Percentiles rank a stretch among this genome's conserved stretches.
phyloP scores from a whole-genome alignment of 78 protist genomes.

The Trichosphaerium sp. region DNA sequence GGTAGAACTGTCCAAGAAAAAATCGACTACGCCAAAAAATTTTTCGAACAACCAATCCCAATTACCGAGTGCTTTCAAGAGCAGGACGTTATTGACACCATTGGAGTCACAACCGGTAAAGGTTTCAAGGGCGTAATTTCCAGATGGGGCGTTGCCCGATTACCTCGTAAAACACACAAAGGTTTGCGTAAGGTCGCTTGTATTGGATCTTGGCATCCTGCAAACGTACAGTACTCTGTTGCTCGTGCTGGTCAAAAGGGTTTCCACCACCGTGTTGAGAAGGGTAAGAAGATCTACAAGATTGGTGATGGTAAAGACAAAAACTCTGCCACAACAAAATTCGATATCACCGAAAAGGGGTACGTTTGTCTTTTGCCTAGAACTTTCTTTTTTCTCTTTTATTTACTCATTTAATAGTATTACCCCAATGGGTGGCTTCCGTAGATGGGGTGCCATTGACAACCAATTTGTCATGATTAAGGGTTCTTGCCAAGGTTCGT shows the following conservation, averaged over 20 bases:
- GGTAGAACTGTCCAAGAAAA: slow-evolving; percentile 93
- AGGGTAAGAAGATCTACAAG: slow-evolving; percentile 99
- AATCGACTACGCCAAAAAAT: slow-evolving; percentile 81
- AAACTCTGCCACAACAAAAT: slow-evolving; percentile 72
- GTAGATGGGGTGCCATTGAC: slow-evolving; percentile 94
- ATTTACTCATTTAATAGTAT: too few species aligned
- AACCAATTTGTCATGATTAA: slow-evolving; percentile 95
- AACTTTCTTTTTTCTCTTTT: too few species aligned
- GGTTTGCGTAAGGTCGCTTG: slow-evolving; percentile 99
- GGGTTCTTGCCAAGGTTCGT: slow-evolving; percentile 63
- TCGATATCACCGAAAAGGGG: slow-evolving; percentile 97
- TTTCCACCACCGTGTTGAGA: slow-evolving; percentile 97
- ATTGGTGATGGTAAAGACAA: slow-evolving; percentile 71
- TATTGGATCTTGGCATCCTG: slow-evolving; percentile 99
- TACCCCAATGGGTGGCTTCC: slow-evolving; percentile 99
- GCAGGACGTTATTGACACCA: slow-evolving; percentile 90
- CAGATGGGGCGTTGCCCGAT: slow-evolving; percentile 94
- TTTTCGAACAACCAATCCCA: slow-evolving; percentile 90
- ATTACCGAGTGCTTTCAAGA: slow-evolving; percentile 80
- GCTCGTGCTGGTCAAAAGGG: slow-evolving; percentile 99
- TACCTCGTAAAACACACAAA: slow-evolving; percentile 99
- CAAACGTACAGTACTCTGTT: slow-evolving; percentile 91
- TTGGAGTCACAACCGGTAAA: slow-evolving; percentile 97
- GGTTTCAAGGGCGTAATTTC: slow-evolving; percentile 96
- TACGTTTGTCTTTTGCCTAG: too few species aligned